Base-by-base conservation (phyloP, 345 rosid genomes). In the Draba incana region DNA sequence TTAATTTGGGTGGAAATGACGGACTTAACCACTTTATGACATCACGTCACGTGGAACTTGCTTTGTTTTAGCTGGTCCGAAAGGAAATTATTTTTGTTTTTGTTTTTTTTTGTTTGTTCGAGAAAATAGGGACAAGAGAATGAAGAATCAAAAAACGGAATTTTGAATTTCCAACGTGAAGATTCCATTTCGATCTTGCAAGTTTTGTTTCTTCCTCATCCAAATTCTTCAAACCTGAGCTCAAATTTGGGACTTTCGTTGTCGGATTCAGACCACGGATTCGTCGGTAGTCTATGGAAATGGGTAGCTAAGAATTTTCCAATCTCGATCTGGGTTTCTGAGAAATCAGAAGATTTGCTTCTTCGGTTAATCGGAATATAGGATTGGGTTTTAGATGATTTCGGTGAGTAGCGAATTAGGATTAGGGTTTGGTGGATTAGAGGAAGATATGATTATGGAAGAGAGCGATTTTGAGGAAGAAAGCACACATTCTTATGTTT, bases 401-500 rank as follows among this genome's bases (percentile, higher is more conserved):
- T 77, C 81, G 44, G 77, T 83, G 66, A 81, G 83, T 47, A 80
- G 76, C 68, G 84, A 77, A 49, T 51, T 86, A 75, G 74, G 73
- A 49, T 71, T 77, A 71, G 86, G 79, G 68, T 77, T 80, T 78
- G 74, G 35, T 72, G 76, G 68, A 42, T 70, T 70, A 20, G 78
- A 75, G 51, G 72, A 79, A 79, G 82, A 66, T n/a, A 79, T 83
- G 25, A 57, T 83, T 35, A 57, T 72, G 84, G 86, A 75, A 53
- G 90, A 86, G 57, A 79, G 76, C 66, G 84, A 86, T 76, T 83
- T 80, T 66, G 90, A 86, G 68, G 88, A 86, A 74, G 88, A 86
- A 65, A 86, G 84, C 68, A 86, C 86, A 57, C 82, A 78, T 78
- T 81, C 82, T 69, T 78, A 74, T 74, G 84, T 78, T 64, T 76